A percentile compares a stretch with the other conserved stretches of the same genome.
Conservation (phyloP, 805 yeast genomes). For the Millerozyma miso region DNA sequence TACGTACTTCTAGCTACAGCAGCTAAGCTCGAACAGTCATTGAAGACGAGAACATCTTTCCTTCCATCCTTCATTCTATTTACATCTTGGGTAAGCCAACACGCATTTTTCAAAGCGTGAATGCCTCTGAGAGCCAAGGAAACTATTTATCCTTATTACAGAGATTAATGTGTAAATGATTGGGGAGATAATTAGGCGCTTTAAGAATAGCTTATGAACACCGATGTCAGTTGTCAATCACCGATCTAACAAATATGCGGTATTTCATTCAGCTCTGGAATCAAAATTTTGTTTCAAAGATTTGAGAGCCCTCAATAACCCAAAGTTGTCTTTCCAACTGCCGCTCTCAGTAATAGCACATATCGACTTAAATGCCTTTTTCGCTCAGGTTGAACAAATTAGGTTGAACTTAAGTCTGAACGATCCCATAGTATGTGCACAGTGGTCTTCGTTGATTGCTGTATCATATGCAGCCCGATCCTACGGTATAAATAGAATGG, state of each 20-base stretch:
- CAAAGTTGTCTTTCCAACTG: constrained; percentile 48
- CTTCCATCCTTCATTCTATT: no score
- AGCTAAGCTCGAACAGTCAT: no score
- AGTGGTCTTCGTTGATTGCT: constrained; percentile 88
- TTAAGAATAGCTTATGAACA: not conserved
- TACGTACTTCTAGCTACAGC: no score
- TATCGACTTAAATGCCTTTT: constrained; percentile 91
- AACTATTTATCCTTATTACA: no score
- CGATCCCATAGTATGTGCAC: constrained; percentile 91
- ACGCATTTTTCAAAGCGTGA: no score
- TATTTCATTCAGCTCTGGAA: not conserved
- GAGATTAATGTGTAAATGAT: no score
- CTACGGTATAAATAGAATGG: constrained; percentile 79
- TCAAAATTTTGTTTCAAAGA: constrained; percentile 49
- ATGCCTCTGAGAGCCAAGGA: no score
- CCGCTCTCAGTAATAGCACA: constrained; percentile 80
- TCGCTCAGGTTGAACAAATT: constrained; percentile 88
- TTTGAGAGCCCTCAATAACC: constrained; percentile 44
- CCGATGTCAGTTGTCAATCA: not conserved
- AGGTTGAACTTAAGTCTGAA: constrained; percentile 59
- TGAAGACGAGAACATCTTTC: no score
- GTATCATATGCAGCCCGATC: constrained; percentile 86
- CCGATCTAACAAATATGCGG: constrained; percentile 1
- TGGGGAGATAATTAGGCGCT: no score
- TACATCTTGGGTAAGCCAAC: no score